These are phyloP conservation scores for Dipteronia sinensis DNA, from an alignment of 345 rosid species.

Conservation along the genomic window DNA sequence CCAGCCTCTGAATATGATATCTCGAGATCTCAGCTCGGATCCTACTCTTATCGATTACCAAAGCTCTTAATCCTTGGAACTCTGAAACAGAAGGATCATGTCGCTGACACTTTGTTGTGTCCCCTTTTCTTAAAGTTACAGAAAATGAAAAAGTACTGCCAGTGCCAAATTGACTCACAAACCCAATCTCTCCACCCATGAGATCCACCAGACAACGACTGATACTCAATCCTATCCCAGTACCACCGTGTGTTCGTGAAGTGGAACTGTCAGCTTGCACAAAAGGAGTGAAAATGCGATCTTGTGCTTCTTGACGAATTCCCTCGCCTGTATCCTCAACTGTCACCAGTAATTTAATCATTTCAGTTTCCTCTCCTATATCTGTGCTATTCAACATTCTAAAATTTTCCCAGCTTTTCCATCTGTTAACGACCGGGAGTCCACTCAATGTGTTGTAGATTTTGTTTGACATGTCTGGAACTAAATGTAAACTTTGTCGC, in stretches of 20 bases:
- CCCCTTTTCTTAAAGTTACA: constrained; percentile 58
- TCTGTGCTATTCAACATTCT: constrained; percentile 33
- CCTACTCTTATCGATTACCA: constrained; percentile 71
- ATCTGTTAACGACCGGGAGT: constrained; percentile 70
- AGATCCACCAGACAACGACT: constrained; percentile 89
- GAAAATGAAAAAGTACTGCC: constrained; percentile 94
- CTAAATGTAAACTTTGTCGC: constrained; percentile 48
- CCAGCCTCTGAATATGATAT: constrained; percentile 78
- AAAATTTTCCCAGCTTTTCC: constrained; percentile 84
- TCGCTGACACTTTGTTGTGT: constrained; percentile 44
- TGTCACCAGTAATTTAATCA: constrained; percentile 65
- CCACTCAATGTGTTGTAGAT: constrained; percentile 66
- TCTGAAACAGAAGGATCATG: constrained; percentile 49
- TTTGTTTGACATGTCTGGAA: constrained; percentile 34
- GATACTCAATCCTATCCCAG: constrained; percentile 95
- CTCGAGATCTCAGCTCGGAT: constrained; percentile 78
- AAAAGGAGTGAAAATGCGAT: constrained; percentile 86
- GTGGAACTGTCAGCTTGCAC: constrained; percentile 99
- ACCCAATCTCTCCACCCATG: constrained; percentile 92
- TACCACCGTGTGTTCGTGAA: constrained; percentile 93
- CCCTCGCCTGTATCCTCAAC: constrained; percentile 98
- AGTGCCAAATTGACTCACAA: constrained; percentile 67
- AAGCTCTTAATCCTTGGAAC: constrained; percentile 62
- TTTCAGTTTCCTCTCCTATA: constrained; percentile 33
- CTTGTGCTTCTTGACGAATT: constrained; percentile 75